A percentile compares a stretch with the other conserved stretches of the same genome.
phyloP scores from a whole-genome alignment of 257 asterid species.

The Solanum microdontum region DNA sequence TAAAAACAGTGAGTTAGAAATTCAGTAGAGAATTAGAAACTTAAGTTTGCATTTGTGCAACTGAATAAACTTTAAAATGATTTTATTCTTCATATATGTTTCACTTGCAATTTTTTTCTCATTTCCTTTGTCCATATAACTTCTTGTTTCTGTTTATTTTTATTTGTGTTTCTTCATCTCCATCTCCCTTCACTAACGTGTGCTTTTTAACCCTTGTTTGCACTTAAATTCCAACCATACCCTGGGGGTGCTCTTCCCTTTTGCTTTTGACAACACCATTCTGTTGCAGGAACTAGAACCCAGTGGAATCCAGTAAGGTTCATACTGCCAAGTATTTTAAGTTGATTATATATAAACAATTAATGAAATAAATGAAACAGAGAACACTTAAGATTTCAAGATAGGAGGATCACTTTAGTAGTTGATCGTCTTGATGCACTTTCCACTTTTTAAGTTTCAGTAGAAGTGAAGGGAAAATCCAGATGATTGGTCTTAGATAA shows the following conservation, averaged over 20 bases:
- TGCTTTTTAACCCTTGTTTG: not conserved
- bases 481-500: not conserved
- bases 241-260: not conserved
- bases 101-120: not conserved
- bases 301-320: not conserved
- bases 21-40: not conserved
- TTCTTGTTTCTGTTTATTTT: not conserved
- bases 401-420: not conserved
- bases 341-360: not conserved
- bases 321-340: not conserved
- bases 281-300: not conserved
- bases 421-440: not conserved
- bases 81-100: not conserved
- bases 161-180: not conserved
- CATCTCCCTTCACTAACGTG: not conserved
- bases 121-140: not conserved
- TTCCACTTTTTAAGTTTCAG: not conserved
- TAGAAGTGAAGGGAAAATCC: not conserved
- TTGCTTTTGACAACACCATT: not conserved
- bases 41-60: not conserved
- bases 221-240: not conserved
- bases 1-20: not conserved
- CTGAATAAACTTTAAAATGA: not conserved
- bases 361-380: not conserved
- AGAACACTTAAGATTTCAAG: not conserved